Conservation (phyloP, 495 filamentous ascomycete species). For the Penicillium cinerascens region DNA sequence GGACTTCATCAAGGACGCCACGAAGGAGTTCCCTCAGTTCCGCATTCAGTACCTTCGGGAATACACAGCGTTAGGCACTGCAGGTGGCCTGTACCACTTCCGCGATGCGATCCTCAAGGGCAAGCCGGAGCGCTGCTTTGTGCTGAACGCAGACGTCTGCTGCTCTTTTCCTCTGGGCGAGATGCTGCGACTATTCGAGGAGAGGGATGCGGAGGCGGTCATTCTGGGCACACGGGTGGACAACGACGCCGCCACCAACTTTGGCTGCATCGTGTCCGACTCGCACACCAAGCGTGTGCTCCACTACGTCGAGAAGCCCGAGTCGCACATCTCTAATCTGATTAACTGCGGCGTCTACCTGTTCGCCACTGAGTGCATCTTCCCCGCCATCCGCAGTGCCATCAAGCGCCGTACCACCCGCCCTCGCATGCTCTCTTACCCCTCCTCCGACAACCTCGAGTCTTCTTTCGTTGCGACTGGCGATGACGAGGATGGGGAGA, state of each 20-base stretch:
- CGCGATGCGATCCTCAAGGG: slow-evolving; percentile 98
- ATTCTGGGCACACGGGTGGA: slow-evolving; percentile 90
- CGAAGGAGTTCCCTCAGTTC: slow-evolving; percentile 81
- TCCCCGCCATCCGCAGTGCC: slow-evolving; percentile 89
- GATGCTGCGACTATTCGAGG: slow-evolving; percentile 90
- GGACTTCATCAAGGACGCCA: slow-evolving; percentile 91
- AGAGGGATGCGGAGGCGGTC: slow-evolving; percentile 95
- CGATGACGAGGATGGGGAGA: slow-evolving; percentile 69
- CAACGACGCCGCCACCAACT: slow-evolving; percentile 91
- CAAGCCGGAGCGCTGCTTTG: slow-evolving; percentile 89
- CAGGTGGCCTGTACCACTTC: slow-evolving; percentile 98
- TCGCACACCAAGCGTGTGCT: slow-evolving; percentile 91
- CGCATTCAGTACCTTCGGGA: slow-evolving; percentile 94
- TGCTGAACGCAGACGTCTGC: slow-evolving; percentile 98
- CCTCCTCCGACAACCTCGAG: slow-evolving; percentile 90
- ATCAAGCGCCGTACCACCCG: slow-evolving; percentile 95
- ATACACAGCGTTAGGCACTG: slow-evolving; percentile 94
- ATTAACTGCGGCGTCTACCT: slow-evolving; percentile 99
- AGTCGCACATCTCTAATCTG: slow-evolving; percentile 95
- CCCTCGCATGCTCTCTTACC: slow-evolving; percentile 87
- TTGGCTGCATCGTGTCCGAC: slow-evolving; percentile 97
- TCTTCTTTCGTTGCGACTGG: slow-evolving; percentile 65
- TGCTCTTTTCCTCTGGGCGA: slow-evolving; percentile 96
- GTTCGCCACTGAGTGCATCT: slow-evolving; percentile 91
- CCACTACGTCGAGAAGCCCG: slow-evolving; percentile 99